phyloP scores from a whole-genome alignment of 1,284 basidiomycete genomes.

The Heterobasidion occidentale region DNA sequence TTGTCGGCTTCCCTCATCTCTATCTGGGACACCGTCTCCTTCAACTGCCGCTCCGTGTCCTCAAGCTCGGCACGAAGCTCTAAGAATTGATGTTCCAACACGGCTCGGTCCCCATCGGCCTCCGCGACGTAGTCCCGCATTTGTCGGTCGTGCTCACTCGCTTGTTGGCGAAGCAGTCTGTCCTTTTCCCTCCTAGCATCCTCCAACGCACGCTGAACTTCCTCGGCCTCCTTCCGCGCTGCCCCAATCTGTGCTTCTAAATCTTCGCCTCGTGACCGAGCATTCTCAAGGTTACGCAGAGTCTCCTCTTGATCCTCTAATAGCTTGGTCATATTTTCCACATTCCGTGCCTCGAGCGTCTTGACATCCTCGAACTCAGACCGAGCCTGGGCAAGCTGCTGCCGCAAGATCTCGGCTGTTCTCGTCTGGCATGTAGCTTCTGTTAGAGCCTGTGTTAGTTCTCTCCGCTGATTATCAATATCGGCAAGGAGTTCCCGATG shows the following conservation, averaged over 20 bases:
- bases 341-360: constrained; percentile 57
- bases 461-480: constrained; percentile 48
- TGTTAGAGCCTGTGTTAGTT: constrained; percentile 54
- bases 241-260: constrained; percentile 63
- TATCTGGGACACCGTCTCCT: constrained; percentile 47
- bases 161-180: constrained; percentile 62
- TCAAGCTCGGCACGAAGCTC: constrained; percentile 64
- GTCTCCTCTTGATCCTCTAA: constrained; percentile 68
- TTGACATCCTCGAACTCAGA: constrained; percentile 70
- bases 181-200: constrained; percentile 72
- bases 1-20: constrained; percentile 60
- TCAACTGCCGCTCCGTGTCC: constrained; percentile 48
- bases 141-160: constrained; percentile 75
- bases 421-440: constrained; percentile 63
- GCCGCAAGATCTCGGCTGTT: constrained; percentile 56
- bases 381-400: constrained; percentile 59
- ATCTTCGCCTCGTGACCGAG: constrained; percentile 63
- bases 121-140: constrained; percentile 86
- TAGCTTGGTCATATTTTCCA: constrained; percentile 53
- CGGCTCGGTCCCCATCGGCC: constrained; percentile 85
- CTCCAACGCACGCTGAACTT: constrained; percentile 57
- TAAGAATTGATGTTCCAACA: constrained; percentile 80
- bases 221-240: constrained; percentile 59
- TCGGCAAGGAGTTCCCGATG: constrained; percentile 56
- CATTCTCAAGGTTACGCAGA: constrained; percentile 66